Conservation (phyloP, 2,329 filamentous ascomycete genomes). For the Gnomoniopsis sp. region DNA sequence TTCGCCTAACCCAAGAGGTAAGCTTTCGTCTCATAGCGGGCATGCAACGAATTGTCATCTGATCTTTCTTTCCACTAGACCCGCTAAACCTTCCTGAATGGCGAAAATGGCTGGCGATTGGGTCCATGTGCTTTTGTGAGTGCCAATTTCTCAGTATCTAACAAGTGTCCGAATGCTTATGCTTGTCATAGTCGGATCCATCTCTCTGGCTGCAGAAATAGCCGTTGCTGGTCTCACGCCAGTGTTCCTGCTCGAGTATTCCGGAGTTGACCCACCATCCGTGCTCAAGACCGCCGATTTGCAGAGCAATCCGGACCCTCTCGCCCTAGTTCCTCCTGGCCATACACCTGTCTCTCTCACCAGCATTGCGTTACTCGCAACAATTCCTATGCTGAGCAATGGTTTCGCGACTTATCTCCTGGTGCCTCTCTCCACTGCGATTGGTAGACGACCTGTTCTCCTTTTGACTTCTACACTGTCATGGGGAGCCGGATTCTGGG, state of each 20-base stretch:
- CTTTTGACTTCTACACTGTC: slow-evolving; percentile 29
- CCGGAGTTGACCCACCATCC: slow-evolving; percentile 2
- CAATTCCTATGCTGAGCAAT: slow-evolving; percentile 32
- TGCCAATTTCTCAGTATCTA: not conserved
- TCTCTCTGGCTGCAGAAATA: slow-evolving; percentile 7
- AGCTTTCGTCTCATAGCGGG: not conserved
- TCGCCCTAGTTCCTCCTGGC: slow-evolving; percentile 28
- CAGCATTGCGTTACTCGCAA: slow-evolving; percentile 29
- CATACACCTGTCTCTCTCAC: slow-evolving; percentile 25
- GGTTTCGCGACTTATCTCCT: slow-evolving; percentile 32
- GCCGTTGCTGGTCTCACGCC: slow-evolving; percentile 7
- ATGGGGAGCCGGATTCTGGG: slow-evolving; percentile 34
- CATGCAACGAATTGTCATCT: not conserved
- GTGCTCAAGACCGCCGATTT: slow-evolving; percentile 6
- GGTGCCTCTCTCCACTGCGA: slow-evolving; percentile 32
- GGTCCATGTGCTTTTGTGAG: slow-evolving; percentile 1
- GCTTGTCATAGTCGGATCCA: not conserved
- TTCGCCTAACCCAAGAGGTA: slow-evolving; percentile 5
- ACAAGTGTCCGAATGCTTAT: not conserved
- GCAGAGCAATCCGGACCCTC: slow-evolving; percentile 3
- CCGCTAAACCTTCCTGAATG: not conserved
- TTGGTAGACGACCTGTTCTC: slow-evolving; percentile 34
- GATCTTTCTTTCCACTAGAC: not conserved
- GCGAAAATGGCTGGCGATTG: slow-evolving; percentile 5
- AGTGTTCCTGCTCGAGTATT: slow-evolving; percentile 5